Base-by-base conservation (phyloP, 2,329 filamentous ascomycete genomes). In the Penicillium janthinellum region DNA sequence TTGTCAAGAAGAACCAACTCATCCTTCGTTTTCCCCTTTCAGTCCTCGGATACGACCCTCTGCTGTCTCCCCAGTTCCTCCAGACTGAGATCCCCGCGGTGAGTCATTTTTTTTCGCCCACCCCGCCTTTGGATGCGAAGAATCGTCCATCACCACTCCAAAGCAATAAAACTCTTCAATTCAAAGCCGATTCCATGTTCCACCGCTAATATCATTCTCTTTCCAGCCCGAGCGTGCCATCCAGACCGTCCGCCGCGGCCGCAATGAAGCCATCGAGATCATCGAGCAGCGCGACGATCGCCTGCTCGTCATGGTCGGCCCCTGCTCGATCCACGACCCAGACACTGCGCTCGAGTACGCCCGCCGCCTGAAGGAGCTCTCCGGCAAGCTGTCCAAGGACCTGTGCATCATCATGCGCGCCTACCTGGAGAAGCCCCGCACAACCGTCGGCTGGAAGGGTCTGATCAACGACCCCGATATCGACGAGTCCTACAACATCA, bases 391-490 rank as follows among this genome's bases (percentile, higher is more conserved):
- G 63, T 87, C 88, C 62, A 83, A 87, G 69, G 93, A 98, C 75
- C 84, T 99, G 49, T 88, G 88, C 77, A 90, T 99, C 76, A 88
- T 99, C 73, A 99, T 99, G 95, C 91, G 95, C 70, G 92, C 93
- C 74, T 99, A 99, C 85, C 89, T 99, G 54, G 95, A 99, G 84
- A 99, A 99, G 85, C 95, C 95, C 44, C 89, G 95, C 62, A 99
- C 95, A 52, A 99, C 95, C 0, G 93, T 99, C 52, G 95, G 95
- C 75, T 99, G 95, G 95, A 99, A 99, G 82, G 95, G 95, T 54
- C 84, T 99, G 77, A 97, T 99, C 84, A 99, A 99, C 80, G 95
- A 99, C 78, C 95, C 95, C 2, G 93, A 98, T 72, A 96, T 99
- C 76, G 92, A 99, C 78, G 89, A 95, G 77, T 95, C 90, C 73